phyloP scores from a whole-genome alignment of 768 basidiomycete species.

The Boletus eberwhitei region DNA sequence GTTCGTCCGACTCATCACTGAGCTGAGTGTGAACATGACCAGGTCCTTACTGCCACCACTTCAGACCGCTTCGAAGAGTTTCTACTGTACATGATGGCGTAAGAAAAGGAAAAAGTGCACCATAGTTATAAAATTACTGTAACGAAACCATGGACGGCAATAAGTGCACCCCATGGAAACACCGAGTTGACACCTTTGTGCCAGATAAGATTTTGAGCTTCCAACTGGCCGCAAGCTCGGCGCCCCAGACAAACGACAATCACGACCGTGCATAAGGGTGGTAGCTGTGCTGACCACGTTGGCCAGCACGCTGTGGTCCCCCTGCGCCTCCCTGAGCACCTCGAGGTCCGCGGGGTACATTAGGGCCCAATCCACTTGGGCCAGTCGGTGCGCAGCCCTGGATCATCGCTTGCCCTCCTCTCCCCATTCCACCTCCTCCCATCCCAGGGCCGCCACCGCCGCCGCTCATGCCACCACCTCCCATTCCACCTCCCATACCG shows the following conservation, averaged over 20 bases:
- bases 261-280: slow-evolving; percentile 76
- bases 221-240: background rate
- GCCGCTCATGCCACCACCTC: slow-evolving; percentile 32
- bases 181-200: background rate
- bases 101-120: background rate
- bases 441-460: slow-evolving; percentile 38
- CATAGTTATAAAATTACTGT: slow-evolving; percentile 18
- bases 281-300: slow-evolving; percentile 76
- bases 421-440: slow-evolving; percentile 40
- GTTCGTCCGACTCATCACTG: too few species aligned
- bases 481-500: slow-evolving; percentile 43
- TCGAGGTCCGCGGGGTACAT: slow-evolving; percentile 64
- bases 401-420: slow-evolving; percentile 39
- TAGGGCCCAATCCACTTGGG: slow-evolving; percentile 47
- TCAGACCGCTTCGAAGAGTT: background rate
- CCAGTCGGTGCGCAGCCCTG: slow-evolving; percentile 33
- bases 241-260: background rate
- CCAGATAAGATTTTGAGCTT: slow-evolving; percentile 14
- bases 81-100: slow-evolving; percentile 4
- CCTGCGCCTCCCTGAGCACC: slow-evolving; percentile 54
- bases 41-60: background rate
- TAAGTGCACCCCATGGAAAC: slow-evolving; percentile 4
- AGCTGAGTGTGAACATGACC: too few species aligned
- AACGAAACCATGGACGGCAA: slow-evolving; percentile 9
- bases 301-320: slow-evolving; percentile 62